Evolutionary conservation across 768 basidiomycete species (phyloP).

Genomic region (Boletus bicolor): DNA sequence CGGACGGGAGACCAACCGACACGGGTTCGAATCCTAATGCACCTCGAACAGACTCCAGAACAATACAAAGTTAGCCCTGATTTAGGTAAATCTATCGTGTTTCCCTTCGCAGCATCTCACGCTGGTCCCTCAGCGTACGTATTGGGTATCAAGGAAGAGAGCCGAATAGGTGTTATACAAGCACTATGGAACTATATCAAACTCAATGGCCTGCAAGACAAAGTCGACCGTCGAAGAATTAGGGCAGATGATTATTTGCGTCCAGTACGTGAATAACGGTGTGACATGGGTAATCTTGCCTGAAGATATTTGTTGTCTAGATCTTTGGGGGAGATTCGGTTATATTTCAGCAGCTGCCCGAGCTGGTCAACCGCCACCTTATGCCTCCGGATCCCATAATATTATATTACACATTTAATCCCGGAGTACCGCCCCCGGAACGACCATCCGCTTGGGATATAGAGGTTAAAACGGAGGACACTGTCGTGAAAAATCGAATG

Average conservation of each 20-base stretch:
- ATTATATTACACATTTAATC: slow-evolving; percentile 73
- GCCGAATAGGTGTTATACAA: slow-evolving; percentile 74
- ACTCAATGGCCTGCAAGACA: slow-evolving; percentile 76
- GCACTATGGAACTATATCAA: slow-evolving; percentile 94
- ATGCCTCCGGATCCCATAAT: slow-evolving; percentile 75
- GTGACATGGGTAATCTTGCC: neutral
- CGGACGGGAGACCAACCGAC: slow-evolving; percentile 78
- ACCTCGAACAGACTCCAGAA: slow-evolving; percentile 84
- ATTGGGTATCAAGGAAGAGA: slow-evolving; percentile 82
- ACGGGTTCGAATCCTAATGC: slow-evolving; percentile 77
- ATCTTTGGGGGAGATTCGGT: slow-evolving; percentile 71
- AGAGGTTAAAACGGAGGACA: slow-evolving; percentile 85
- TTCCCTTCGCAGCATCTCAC: slow-evolving; percentile 2
- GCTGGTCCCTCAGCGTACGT: slow-evolving; percentile 43
- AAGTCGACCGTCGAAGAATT: slow-evolving; percentile 68
- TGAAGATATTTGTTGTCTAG: slow-evolving; percentile 34
- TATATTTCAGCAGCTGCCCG: slow-evolving; percentile 77
- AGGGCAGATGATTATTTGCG: slow-evolving; percentile 66
- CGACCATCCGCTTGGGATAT: slow-evolving; percentile 80
- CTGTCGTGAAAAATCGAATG: slow-evolving; percentile 69
- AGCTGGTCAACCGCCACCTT: slow-evolving; percentile 79
- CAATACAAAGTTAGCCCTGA: slow-evolving; percentile 79
- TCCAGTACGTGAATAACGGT: slow-evolving; percentile 42
- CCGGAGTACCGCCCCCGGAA: slow-evolving; percentile 59
- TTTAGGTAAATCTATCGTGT: slow-evolving; percentile 45